phyloP scores from a whole-genome alignment of 2,329 filamentous ascomycete genomes.

The Elsinoe necatrix region DNA sequence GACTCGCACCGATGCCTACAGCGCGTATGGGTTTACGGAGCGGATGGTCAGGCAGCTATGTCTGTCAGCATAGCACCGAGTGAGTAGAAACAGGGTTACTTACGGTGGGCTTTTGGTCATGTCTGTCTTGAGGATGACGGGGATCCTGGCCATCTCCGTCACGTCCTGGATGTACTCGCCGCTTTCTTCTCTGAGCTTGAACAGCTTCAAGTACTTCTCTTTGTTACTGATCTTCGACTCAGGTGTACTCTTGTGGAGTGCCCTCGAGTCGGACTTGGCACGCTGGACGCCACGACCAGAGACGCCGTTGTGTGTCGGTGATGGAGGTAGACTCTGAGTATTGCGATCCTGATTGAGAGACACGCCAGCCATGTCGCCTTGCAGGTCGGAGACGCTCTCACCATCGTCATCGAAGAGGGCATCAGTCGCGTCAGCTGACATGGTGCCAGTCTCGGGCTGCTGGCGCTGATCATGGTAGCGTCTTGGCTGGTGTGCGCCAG shows the following conservation, averaged over 20 bases:
- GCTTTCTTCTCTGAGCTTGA: constrained; percentile 81
- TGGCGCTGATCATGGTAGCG: constrained; percentile 86
- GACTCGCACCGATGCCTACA: constrained; percentile 28
- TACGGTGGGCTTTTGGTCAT: constrained; percentile 98
- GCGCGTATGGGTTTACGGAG: constrained; percentile 69
- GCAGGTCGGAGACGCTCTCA: constrained; percentile 76
- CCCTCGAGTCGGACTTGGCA: constrained; percentile 89
- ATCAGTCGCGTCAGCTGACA: constrained; percentile 85
- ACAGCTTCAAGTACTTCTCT: constrained; percentile 89
- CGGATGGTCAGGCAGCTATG: constrained; percentile 72
- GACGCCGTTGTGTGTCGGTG: constrained; percentile 68
- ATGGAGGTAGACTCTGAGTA: constrained; percentile 91
- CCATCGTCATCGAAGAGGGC: constrained; percentile 94
- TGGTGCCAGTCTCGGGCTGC: constrained; percentile 89
- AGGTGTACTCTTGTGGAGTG: constrained; percentile 60
- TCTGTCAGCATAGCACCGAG: constrained; percentile 32
- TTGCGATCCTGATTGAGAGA: constrained; percentile 74
- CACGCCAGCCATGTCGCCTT: constrained; percentile 78
- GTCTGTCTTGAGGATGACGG: constrained; percentile 97
- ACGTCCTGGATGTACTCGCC: constrained; percentile 98
- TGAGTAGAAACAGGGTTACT: constrained; percentile 51
- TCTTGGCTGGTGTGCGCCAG: constrained; percentile 68
- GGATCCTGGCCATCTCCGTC: constrained; percentile 92
- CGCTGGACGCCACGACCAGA: constrained; percentile 64
- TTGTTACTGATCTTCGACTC: constrained; percentile 82